Conservation (phyloP, 1,284 basidiomycete species). For the Coriolopsis trogii region DNA sequence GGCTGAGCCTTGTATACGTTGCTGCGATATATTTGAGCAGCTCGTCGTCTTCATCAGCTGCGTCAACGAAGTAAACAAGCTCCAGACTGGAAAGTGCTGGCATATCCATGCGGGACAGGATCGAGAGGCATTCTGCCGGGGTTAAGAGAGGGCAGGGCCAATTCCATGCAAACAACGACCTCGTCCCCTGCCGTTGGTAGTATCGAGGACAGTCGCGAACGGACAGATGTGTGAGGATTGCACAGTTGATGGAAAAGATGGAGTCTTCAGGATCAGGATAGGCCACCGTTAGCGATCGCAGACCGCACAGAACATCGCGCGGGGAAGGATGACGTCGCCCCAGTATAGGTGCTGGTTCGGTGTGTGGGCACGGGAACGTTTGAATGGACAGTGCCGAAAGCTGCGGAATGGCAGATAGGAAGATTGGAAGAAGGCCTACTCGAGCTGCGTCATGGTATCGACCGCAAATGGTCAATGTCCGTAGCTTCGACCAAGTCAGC, state of each 20-base stretch:
- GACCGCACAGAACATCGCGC: not conserved
- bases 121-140: constrained; percentile 27
- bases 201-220: constrained; percentile 4
- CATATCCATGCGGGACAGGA: constrained; percentile 41
- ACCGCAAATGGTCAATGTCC: not conserved
- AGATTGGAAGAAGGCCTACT: not conserved
- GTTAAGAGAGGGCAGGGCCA: not conserved
- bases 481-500: not conserved
- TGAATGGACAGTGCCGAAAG: not conserved
- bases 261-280: not conserved
- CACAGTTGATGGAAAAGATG: not conserved
- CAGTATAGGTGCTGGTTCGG: not conserved
- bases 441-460: not conserved
- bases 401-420: not conserved
- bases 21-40: not conserved
- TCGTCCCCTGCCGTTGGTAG: not conserved
- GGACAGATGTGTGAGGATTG: not conserved
- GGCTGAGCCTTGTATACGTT: not conserved
- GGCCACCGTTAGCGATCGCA: not conserved
- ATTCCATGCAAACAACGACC: not conserved
- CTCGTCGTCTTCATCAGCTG: not conserved
- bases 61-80: not conserved
- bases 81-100: constrained; percentile 33
- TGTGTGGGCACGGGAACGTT: not conserved
- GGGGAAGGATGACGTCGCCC: not conserved